phyloP scores from a whole-genome alignment of 1,139 yeast species.

The Zygoascus meyerae region DNA sequence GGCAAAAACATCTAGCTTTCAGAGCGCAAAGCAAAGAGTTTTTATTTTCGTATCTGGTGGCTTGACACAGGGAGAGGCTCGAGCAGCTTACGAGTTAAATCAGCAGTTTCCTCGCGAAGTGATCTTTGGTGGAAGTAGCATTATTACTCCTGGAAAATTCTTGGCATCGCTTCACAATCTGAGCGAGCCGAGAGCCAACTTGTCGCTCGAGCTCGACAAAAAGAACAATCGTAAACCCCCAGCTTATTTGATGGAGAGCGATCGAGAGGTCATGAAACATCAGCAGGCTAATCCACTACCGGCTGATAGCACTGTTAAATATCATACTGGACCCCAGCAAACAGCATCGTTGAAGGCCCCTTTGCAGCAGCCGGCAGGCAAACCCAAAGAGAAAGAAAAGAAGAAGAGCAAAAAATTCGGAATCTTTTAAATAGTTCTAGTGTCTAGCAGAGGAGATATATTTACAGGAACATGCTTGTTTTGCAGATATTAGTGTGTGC shows the following conservation, averaged over 20 bases:
- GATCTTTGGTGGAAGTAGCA: conserved; percentile 75
- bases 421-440: background rate
- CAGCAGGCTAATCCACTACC: conserved; percentile 10
- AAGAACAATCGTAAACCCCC: conserved; percentile 17
- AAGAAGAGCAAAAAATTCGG: conserved; percentile 14
- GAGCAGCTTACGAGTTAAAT: conserved; percentile 70
- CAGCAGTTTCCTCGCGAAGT: conserved; percentile 61
- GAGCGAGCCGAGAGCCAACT: conserved; percentile 26
- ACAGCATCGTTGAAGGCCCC: background rate
- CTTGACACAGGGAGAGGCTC: conserved; percentile 72
- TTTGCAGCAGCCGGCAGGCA: conserved; percentile 4
- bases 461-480: background rate
- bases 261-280: conserved; percentile 21
- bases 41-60: conserved; percentile 87
- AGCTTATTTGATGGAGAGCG: conserved; percentile 27
- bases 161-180: conserved; percentile 33
- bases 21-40: conserved; percentile 59
- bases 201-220: conserved; percentile 28
- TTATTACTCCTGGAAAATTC: conserved; percentile 57
- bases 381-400: conserved; percentile 13
- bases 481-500: background rate
- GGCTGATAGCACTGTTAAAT: conserved; percentile 1
- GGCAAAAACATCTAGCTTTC: conserved; percentile 52
- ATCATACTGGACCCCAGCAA: too few relatives aligned
- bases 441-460: background rate